These are phyloP conservation scores for Jamesozyma piceae DNA, from an alignment of 805 yeast species.

Conservation along the genomic window DNA sequence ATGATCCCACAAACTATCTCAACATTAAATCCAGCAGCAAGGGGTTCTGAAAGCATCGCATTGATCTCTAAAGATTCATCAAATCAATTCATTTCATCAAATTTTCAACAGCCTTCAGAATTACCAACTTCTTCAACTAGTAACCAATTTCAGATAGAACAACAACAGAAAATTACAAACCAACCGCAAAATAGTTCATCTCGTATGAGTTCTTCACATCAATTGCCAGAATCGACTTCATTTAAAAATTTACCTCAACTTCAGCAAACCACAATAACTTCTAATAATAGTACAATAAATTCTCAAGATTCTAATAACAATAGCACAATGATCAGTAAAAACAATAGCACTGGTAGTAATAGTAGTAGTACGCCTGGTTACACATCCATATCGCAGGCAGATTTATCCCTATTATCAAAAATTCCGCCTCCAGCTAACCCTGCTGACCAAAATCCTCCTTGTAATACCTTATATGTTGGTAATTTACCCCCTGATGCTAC, in stretches of 20 bases:
- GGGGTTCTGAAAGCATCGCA: not conserved
- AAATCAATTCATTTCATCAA: not conserved
- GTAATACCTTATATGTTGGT: slow-evolving; percentile 91
- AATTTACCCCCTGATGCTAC: slow-evolving; percentile 93
- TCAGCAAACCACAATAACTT: not conserved
- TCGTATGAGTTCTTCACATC: not conserved
- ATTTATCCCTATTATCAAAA: slow-evolving; percentile 57
- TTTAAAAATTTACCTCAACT: not conserved
- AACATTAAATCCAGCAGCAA: not conserved
- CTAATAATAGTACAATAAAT: too few relatives aligned
- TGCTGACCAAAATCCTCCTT: slow-evolving; percentile 96
- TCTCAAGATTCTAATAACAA: not conserved
- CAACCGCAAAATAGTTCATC: not conserved
- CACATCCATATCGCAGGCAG: slow-evolving; percentile 34
- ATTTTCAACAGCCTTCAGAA: not conserved
- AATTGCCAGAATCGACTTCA: not conserved
- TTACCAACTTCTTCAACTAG: not conserved
- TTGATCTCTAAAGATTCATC: not conserved
- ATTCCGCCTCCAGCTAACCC: slow-evolving; percentile 91
- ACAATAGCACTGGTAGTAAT: not conserved
- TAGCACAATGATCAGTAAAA: not conserved
- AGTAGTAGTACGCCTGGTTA: slow-evolving; percentile 5
- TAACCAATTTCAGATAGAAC: not conserved
- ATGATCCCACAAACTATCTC: not conserved
- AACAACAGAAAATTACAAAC: not conserved